A percentile compares a stretch with the other conserved stretches of the same genome.
phyloP scores from a whole-genome alignment of 345 rosid species.

The Viola odorata region DNA sequence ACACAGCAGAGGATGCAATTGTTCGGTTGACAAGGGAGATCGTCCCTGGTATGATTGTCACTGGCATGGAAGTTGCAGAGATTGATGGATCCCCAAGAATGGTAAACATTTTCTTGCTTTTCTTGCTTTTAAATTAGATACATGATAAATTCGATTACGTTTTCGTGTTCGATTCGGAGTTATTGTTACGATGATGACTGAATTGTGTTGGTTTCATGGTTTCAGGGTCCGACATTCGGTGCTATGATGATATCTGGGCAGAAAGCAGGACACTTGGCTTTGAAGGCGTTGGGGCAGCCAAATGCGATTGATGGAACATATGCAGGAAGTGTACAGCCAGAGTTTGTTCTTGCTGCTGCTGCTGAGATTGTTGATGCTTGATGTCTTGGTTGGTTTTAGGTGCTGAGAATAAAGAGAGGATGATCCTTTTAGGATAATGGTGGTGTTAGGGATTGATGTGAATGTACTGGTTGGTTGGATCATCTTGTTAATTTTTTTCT shows the following conservation, averaged over 20 bases:
- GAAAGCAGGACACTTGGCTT: slow-evolving; percentile 25
- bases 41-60: slow-evolving; percentile 21
- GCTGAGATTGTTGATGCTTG: slow-evolving; percentile 5
- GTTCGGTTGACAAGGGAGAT: slow-evolving; percentile 17
- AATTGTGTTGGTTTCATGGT: not conserved
- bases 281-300: slow-evolving; percentile 23
- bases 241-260: slow-evolving; percentile 28
- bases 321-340: not conserved
- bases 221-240: slow-evolving; percentile 24
- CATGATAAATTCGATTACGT: not conserved
- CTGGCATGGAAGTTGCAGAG: slow-evolving; percentile 23
- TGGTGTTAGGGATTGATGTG: too few species aligned
- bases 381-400: too few species aligned
- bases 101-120: slow-evolving; percentile 5
- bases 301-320: slow-evolving; percentile 13
- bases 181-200: too few species aligned
- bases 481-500: too few species aligned
- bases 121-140: not conserved
- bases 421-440: too few species aligned
- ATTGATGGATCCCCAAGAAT: slow-evolving; percentile 21
- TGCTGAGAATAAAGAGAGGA: too few species aligned
- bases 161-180: not conserved
- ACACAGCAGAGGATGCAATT: slow-evolving; percentile 16
- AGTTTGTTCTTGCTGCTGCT: slow-evolving; percentile 1
- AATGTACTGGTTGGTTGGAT: too few species aligned